Evolutionary conservation across 768 basidiomycete species (phyloP).

Genomic region (Rhodocollybia butyracea): DNA sequence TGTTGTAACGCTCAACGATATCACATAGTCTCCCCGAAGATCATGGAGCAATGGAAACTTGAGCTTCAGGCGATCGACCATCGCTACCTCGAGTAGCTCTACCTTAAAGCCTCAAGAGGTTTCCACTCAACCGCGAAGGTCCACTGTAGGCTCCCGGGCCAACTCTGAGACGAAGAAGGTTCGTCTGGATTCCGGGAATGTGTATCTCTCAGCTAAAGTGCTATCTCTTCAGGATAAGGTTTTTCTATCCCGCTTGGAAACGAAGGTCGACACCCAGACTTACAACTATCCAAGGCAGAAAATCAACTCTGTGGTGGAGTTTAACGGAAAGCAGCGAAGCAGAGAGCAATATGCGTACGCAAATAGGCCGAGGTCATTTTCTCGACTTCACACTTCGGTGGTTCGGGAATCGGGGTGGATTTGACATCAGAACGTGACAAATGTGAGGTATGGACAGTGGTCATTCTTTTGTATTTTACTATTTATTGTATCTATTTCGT

Average conservation of each 20-base stretch:
- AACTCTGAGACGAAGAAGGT: neutral
- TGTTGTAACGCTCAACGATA: neutral
- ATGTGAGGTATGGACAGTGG: no score
- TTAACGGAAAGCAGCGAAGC: neutral
- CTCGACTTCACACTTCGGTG: no score
- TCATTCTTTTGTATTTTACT: no score
- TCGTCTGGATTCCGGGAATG: neutral
- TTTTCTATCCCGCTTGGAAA: neutral
- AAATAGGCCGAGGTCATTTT: no score
- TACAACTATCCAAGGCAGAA: neutral
- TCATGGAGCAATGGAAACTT: neutral
- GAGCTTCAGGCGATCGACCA: neutral
- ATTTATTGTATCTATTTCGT: no score
- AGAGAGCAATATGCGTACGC: neutral
- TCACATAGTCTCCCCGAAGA: neutral
- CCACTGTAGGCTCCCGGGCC: neutral
- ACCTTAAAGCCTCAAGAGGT: neutral
- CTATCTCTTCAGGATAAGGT: neutral
- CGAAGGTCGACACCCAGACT: no score
- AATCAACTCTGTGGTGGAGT: neutral
- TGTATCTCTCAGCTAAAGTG: neutral
- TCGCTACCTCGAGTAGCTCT: neutral
- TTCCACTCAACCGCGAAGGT: neutral
- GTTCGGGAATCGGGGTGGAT: no score
- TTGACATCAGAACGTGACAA: no score